A percentile compares a stretch with the other conserved stretches of the same genome.
phyloP scores from a whole-genome alignment of 768 basidiomycete species.

The Leucosporidium creatinivorum region DNA sequence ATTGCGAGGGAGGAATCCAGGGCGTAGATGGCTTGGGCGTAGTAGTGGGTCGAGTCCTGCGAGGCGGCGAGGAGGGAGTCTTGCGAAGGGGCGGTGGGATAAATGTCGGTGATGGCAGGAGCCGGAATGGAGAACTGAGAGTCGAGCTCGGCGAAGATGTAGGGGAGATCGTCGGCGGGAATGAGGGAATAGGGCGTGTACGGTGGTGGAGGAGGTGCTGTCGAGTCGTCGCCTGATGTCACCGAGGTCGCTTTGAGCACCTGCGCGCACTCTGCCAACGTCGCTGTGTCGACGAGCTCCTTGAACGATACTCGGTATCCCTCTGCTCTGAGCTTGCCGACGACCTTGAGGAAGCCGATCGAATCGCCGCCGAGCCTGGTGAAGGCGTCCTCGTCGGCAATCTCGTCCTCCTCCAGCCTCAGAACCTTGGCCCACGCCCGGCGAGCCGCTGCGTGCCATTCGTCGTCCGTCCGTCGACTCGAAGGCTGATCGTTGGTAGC shows the following conservation, averaged over 20 bases:
- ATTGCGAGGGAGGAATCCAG: slow-evolving; percentile 3
- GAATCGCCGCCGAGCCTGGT: slow-evolving; percentile 29
- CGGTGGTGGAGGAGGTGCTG: background rate
- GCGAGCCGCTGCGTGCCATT: slow-evolving; percentile 9
- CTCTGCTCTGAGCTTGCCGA: background rate
- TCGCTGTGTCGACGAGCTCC: slow-evolving; percentile 16
- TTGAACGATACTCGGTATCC: slow-evolving; percentile 12
- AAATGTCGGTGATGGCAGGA: slow-evolving; percentile 16
- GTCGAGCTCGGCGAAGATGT: slow-evolving; percentile 13
- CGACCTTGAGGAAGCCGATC: slow-evolving; percentile 30
- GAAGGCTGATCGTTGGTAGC: background rate
- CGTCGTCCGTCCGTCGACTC: background rate
- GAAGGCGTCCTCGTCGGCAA: slow-evolving; percentile 26
- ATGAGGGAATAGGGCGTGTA: slow-evolving; percentile 22
- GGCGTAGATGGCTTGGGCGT: slow-evolving; percentile 28
- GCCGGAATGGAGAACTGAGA: background rate
- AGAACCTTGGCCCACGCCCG: slow-evolving; percentile 21
- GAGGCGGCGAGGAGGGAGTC: slow-evolving; percentile 29
- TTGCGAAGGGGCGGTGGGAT: slow-evolving; percentile 27
- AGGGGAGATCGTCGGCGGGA: background rate
- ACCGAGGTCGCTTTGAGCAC: slow-evolving; percentile 1
- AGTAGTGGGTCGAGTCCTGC: slow-evolving; percentile 29
- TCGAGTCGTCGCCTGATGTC: background rate
- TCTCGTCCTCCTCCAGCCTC: background rate
- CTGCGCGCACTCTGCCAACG: slow-evolving; percentile 13